Evolutionary conservation across 805 yeast genomes (phyloP).

Genomic region (Schizosaccharomyces cryophilus): DNA sequence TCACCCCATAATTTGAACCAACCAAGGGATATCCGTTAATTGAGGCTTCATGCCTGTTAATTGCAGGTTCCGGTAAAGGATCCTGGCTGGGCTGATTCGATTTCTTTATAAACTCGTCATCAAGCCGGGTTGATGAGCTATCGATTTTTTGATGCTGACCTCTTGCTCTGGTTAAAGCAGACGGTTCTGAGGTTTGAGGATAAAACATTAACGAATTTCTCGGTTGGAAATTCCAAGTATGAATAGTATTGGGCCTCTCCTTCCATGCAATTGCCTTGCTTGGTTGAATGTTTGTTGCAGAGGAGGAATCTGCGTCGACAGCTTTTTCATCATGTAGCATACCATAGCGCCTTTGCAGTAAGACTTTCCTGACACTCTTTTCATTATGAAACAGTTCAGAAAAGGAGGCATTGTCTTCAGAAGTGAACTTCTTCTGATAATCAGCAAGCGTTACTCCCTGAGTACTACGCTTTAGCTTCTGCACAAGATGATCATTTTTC

Average conservation of each 20-base stretch:
- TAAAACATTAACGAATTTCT: background rate
- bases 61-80: background rate
- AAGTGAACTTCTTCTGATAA: background rate
- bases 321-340: background rate
- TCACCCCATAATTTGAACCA: background rate
- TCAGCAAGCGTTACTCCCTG: background rate
- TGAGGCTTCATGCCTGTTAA: background rate
- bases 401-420: slow-evolving; percentile 1
- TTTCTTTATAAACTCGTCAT: background rate
- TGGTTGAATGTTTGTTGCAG: background rate
- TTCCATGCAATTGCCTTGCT: background rate
- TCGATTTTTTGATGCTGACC: background rate
- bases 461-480: no score
- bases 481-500: no score
- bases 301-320: background rate
- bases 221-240: background rate
- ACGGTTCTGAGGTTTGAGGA: background rate
- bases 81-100: background rate
- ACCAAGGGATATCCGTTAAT: background rate
- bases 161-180: background rate
- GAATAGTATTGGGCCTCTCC: background rate
- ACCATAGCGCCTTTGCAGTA: background rate
- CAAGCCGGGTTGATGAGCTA: background rate
- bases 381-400: background rate
- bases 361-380: background rate